Conservation (phyloP, 495 filamentous ascomycete species). For the Xylaria longipes region DNA sequence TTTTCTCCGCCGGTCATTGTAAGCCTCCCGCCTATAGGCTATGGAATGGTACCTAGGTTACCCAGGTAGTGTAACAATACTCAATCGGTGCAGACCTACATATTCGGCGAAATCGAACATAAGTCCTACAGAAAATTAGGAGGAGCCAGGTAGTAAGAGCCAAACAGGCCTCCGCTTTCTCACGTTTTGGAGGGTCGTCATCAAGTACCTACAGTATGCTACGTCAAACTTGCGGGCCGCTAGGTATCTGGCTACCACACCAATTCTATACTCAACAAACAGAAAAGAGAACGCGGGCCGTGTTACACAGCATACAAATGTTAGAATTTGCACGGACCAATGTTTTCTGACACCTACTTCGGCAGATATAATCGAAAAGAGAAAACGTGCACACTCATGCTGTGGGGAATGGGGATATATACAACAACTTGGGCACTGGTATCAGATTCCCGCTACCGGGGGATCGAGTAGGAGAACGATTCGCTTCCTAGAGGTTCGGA, state of each 20-base stretch:
- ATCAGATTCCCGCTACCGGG: neutral
- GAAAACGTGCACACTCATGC: neutral
- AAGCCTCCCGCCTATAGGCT: neutral
- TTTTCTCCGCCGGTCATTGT: neutral
- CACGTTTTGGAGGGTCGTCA: neutral
- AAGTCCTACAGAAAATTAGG: neutral
- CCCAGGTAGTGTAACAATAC: constrained; percentile 3
- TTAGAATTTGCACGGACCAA: neutral
- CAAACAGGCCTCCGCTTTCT: neutral
- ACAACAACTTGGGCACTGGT: neutral
- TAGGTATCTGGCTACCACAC: neutral
- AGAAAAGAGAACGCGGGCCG: neutral
- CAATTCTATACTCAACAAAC: neutral
- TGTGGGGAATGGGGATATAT: neutral
- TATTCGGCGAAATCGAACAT: neutral
- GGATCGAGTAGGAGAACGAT: neutral
- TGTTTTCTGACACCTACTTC: neutral
- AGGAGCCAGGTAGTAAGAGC: neutral
- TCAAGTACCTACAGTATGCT: too few species aligned
- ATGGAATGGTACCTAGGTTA: neutral
- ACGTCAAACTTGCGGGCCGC: neutral
- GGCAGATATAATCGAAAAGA: neutral
- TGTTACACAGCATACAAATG: neutral
- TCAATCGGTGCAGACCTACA: constrained; percentile 2
- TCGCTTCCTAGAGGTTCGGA: constrained; percentile 21